Evolutionary conservation across 495 filamentous ascomycete genomes (phyloP).

Genomic region (Ramalina intermedia): DNA sequence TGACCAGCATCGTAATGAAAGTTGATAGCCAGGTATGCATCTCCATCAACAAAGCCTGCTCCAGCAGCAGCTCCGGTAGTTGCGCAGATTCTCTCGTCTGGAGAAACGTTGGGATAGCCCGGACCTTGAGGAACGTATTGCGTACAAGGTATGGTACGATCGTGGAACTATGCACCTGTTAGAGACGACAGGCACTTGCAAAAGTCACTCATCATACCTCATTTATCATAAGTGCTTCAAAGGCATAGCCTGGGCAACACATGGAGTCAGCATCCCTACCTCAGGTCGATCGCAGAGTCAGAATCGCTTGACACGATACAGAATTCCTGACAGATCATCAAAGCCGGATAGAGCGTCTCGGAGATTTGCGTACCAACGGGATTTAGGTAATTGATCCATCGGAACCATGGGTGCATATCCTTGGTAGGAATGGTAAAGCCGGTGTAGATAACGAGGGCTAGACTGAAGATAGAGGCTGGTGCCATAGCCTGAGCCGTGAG

Average conservation of each 20-base stretch:
- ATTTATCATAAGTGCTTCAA: slow-evolving; percentile 53
- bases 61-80: slow-evolving; percentile 41
- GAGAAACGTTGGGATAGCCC: slow-evolving; percentile 13
- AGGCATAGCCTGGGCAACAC: slow-evolving; percentile 38
- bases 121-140: slow-evolving; percentile 29
- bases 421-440: slow-evolving; percentile 61
- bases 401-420: slow-evolving; percentile 69
- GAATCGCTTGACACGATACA: too few species aligned
- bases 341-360: too few species aligned
- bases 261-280: too few species aligned
- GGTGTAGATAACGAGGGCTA: slow-evolving; percentile 61
- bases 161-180: not conserved
- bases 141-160: slow-evolving; percentile 13
- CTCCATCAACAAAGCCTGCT: slow-evolving; percentile 29
- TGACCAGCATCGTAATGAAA: slow-evolving; percentile 43
- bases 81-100: slow-evolving; percentile 30
- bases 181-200: not conserved
- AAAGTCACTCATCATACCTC: slow-evolving; percentile 21
- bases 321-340: too few species aligned
- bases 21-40: slow-evolving; percentile 35
- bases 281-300: too few species aligned
- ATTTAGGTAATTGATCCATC: slow-evolving; percentile 65
- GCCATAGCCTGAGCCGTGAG: slow-evolving; percentile 52
- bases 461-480: slow-evolving; percentile 49
- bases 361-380: slow-evolving; percentile 34